Conservation (phyloP, 1,284 basidiomycete genomes). For the Ceratobasidium sp. region DNA sequence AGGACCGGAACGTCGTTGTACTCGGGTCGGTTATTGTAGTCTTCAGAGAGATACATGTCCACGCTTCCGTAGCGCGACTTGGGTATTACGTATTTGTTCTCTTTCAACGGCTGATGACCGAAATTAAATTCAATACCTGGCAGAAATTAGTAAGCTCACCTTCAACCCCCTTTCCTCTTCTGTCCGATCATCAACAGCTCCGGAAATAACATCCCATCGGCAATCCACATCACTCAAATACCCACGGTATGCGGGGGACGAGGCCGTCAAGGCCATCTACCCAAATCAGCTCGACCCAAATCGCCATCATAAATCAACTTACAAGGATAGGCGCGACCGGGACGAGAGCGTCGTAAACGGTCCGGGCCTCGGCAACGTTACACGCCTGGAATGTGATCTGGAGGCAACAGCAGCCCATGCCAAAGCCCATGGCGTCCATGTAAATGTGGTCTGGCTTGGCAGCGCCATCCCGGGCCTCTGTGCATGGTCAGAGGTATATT, state of each 20-base stretch:
- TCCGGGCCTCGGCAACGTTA: constrained; percentile 88
- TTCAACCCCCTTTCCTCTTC: constrained; percentile 91
- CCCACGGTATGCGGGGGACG: constrained; percentile 93
- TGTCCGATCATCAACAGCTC: constrained; percentile 96
- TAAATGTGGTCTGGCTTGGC: constrained; percentile 93
- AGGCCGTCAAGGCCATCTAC: constrained; percentile 92
- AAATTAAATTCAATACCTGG: background rate
- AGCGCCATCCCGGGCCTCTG: constrained; percentile 81
- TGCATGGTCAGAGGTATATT: background rate
- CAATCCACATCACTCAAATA: constrained; percentile 96
- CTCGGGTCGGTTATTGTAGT: constrained; percentile 86
- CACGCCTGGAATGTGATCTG: constrained; percentile 98
- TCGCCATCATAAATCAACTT: constrained; percentile 48
- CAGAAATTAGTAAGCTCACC: constrained; percentile 58
- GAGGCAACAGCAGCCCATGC: constrained; percentile 98
- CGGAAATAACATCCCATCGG: constrained; percentile 98
- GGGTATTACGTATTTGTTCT: constrained; percentile 81
- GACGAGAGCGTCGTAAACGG: constrained; percentile 93
- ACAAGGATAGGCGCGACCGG: constrained; percentile 96
- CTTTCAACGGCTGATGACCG: constrained; percentile 75
- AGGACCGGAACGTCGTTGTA: constrained; percentile 93
- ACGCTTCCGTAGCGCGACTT: constrained; percentile 98
- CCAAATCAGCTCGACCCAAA: constrained; percentile 16
- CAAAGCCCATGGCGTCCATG: constrained; percentile 99
- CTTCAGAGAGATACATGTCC: constrained; percentile 87